These are phyloP conservation scores for Striga hermonthica DNA, from an alignment of 305 asterid species.

Conservation along the genomic window DNA sequence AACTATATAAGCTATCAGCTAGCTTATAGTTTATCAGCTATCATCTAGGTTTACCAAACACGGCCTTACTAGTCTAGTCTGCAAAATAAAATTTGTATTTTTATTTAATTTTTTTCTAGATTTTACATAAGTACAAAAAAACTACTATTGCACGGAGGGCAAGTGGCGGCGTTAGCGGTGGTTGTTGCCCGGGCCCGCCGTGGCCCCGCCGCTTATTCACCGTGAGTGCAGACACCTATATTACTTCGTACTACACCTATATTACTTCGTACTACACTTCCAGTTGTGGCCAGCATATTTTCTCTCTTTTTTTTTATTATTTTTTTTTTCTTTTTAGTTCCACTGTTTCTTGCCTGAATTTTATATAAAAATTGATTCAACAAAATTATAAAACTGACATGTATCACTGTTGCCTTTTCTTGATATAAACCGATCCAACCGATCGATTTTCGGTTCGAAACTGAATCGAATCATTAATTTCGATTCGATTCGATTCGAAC, in stretches of 20 bases:
- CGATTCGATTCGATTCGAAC: too few species aligned
- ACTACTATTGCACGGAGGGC: conserved; percentile 3
- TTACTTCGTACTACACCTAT: background rate
- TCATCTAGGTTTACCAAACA: too few species aligned
- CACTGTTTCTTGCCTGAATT: conserved; percentile 2
- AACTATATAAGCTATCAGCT: too few species aligned
- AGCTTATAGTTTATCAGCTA: too few species aligned
- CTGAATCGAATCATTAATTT: too few species aligned
- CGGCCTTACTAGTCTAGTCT: background rate
- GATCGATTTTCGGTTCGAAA: too few species aligned
- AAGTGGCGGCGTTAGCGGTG: conserved; percentile 36
- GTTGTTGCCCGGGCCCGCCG: conserved; percentile 23
- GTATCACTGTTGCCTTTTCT: background rate
- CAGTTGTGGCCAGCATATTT: conserved; percentile 24
- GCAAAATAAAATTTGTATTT: background rate
- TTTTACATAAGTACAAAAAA: background rate
- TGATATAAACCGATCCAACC: too few species aligned
- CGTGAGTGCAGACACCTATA: background rate
- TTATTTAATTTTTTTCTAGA: background rate
- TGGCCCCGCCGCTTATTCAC: conserved; percentile 25
- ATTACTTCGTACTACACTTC: conserved; percentile 17
- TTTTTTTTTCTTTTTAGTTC: background rate
- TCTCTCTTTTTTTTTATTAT: background rate
- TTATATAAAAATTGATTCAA: background rate
- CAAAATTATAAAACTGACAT: background rate